A percentile compares a stretch with the other conserved stretches of the same genome.
Conservation (phyloP, 208 protist genomes). For the Acanthamoeba sp. region DNA sequence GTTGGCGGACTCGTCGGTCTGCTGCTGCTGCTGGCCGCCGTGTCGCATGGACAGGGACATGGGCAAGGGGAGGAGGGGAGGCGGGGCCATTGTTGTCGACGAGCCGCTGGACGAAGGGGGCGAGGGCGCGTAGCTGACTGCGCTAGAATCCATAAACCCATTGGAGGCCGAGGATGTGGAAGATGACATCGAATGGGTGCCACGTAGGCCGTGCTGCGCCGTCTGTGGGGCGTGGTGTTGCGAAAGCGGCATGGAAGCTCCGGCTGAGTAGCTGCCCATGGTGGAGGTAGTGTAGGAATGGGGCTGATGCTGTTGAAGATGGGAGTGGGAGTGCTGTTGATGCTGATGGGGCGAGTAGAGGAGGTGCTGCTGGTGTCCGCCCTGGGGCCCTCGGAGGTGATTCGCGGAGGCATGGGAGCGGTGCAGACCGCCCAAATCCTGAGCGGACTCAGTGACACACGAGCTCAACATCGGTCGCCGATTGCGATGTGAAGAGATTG, state of each 20-base stretch:
- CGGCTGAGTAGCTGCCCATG: background rate
- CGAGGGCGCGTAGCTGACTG: background rate
- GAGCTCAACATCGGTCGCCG: background rate
- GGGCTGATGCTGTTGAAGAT: background rate
- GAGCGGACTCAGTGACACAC: background rate
- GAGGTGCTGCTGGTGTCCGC: no score
- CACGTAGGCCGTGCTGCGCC: background rate
- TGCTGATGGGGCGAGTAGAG: background rate
- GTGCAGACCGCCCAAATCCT: background rate
- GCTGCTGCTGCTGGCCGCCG: background rate
- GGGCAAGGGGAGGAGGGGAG: background rate
- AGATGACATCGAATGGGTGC: background rate
- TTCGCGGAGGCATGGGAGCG: background rate
- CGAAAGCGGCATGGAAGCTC: background rate
- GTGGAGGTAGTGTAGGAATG: background rate
- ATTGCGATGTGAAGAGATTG: background rate
- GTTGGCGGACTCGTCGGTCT: background rate
- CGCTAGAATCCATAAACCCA: background rate
- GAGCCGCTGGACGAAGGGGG: background rate
- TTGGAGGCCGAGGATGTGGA: background rate
- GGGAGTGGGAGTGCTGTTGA: background rate
- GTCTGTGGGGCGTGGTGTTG: background rate
- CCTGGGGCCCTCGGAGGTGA: background rate
- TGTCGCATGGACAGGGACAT: background rate
- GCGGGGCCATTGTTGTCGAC: conserved; percentile 5